Base-by-base conservation (phyloP, 2,329 filamentous ascomycete genomes). In the Arthrobotrys iridis region DNA sequence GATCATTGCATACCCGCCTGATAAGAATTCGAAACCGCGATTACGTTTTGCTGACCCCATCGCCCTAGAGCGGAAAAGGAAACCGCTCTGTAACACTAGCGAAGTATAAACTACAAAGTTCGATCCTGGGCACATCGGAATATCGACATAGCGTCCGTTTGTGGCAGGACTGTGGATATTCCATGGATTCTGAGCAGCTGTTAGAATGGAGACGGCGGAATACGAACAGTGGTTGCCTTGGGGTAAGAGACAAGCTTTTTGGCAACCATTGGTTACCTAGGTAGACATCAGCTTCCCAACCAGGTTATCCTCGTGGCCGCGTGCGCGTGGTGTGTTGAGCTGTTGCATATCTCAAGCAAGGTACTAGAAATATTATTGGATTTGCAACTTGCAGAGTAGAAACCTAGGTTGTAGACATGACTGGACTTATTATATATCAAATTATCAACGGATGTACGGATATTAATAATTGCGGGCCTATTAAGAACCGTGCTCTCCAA, bases 281-380 rank as follows among this genome's bases (percentile, higher is more conserved):
- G 30, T 55, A n/a, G n/a, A n/a, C n/a, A 48, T 35, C 50, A 72
- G n/a, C 70, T 74, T 74, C 70, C 70, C 37, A 20, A 66, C 70
- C 41, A 24, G 68, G 60, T 73, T 63, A 50, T 43, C 46, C 50
- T 55, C 24, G 20, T n/a, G 30, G n/a, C n/a, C n/a, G n/a, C n/a
- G n/a, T n/a, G n/a, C n/a, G n/a, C n/a, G n/a, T n/a, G 33, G 60
- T 35, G 45, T 43, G 57, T 33, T 37, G 50, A 60, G 24, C 33
- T 35, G 40, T 46, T 60, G 45, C 40, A 64, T 60, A 52, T 58
- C 22, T 55, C 43, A 13, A 24, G 24, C 22, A 18, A 24, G 45
- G 24, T 45, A 28, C 45, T 20, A 13, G 46, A 20, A 33, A 13
- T n/a, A 15, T 15, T 1, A 11, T 30, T 26, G 28, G 60, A 8